These are phyloP conservation scores for Euphorbia schlechtendalii DNA, from an alignment of 441 rosid genomes.

Conservation along the genomic window DNA sequence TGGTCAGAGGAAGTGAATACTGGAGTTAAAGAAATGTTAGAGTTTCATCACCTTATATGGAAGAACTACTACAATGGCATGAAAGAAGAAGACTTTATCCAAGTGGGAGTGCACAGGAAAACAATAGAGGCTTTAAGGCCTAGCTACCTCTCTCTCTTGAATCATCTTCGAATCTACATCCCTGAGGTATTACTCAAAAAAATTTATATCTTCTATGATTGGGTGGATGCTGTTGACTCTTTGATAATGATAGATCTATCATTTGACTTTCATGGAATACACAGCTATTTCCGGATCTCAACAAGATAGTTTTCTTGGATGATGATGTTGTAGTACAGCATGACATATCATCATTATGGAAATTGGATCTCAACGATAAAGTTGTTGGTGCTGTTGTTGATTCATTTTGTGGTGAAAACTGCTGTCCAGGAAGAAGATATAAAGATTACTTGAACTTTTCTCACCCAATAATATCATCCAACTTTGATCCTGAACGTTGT, in stretches of 20 bases:
- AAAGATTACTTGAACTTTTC: constrained; percentile 82
- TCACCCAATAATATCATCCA: constrained; percentile 52
- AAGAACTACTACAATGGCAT: constrained; percentile 45
- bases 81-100: constrained; percentile 46
- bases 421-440: constrained; percentile 77
- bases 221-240: constrained; percentile 15
- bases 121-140: constrained; percentile 53
- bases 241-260: constrained; percentile 21
- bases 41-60: constrained; percentile 62
- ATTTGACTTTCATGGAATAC: constrained; percentile 28
- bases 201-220: constrained; percentile 20
- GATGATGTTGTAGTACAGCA: constrained; percentile 88
- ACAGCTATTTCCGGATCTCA: constrained; percentile 93
- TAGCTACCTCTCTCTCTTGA: constrained; percentile 60
- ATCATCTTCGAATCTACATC: constrained; percentile 75
- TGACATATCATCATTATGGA: constrained; percentile 80
- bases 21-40: constrained; percentile 67
- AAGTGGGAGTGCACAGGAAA: constrained; percentile 32
- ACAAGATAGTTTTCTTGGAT: constrained; percentile 84
- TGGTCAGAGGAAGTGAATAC: constrained; percentile 72
- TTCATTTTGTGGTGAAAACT: constrained; percentile 68
- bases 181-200: constrained; percentile 51
- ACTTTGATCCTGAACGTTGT: constrained; percentile 50
- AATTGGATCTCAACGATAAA: constrained; percentile 60
- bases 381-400: constrained; percentile 72